Conservation (phyloP, 495 filamentous ascomycete genomes). For the Entonaema liquescens region DNA sequence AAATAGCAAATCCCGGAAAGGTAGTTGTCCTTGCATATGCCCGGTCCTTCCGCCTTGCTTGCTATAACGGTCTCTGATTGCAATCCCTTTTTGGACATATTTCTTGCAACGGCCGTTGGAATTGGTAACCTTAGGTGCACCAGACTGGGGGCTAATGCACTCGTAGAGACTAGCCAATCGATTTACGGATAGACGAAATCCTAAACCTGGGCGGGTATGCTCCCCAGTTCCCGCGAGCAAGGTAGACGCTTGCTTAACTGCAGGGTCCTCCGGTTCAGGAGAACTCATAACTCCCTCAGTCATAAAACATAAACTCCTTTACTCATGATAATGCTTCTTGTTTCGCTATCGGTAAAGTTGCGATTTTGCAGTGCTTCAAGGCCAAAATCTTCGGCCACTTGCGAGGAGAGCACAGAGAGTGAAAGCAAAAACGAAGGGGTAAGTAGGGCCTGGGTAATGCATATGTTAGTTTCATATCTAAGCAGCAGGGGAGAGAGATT, state of each 20-base stretch:
- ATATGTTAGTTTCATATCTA: constrained; percentile 16
- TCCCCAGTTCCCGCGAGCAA: background rate
- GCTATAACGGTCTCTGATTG: background rate
- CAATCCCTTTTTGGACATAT: background rate
- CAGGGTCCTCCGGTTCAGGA: background rate
- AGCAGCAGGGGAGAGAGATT: background rate
- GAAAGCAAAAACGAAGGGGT: constrained; percentile 17
- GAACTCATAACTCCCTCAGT: background rate
- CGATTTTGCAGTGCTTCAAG: constrained; percentile 24
- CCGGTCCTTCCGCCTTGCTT: background rate
- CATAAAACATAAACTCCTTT: background rate
- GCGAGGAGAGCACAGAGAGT: constrained; percentile 34
- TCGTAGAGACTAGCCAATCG: background rate
- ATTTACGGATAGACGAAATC: background rate
- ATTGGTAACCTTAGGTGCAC: background rate
- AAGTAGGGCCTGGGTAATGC: constrained; percentile 31
- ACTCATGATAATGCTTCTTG: background rate
- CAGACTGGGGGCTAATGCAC: background rate
- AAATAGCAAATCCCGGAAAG: background rate
- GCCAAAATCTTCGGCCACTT: constrained; percentile 35
- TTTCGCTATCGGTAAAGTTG: background rate
- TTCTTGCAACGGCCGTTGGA: background rate
- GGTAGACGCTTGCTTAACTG: background rate
- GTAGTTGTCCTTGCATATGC: background rate
- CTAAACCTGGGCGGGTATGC: background rate